A percentile compares a stretch with the other conserved stretches of the same genome.
Evolutionary conservation across 352 stramenopile species (phyloP).

Genomic region (Peronosclerospora sorghi): DNA sequence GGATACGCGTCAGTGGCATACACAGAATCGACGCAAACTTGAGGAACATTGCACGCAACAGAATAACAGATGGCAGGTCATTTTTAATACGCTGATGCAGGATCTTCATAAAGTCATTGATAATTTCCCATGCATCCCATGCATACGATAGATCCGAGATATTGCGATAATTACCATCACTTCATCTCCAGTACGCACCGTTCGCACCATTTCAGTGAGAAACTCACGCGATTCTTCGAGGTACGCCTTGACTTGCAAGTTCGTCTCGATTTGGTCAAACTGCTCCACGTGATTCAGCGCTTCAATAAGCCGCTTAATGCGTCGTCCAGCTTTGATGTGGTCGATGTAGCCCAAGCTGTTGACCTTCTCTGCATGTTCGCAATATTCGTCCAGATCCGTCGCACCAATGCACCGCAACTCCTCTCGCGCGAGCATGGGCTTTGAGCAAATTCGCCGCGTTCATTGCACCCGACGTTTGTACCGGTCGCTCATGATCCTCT

Average conservation of each 20-base stretch:
- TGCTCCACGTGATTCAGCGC: constrained; percentile 91
- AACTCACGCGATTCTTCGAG: constrained; percentile 87
- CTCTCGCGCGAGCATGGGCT: no score
- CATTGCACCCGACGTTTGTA: constrained; percentile 89
- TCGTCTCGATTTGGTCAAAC: constrained; percentile 94
- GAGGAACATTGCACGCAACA: constrained; percentile 89
- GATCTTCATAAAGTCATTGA: constrained; percentile 91
- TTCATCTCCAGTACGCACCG: constrained; percentile 86
- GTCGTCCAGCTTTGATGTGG: constrained; percentile 88
- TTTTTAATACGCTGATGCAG: constrained; percentile 89
- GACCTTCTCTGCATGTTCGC: constrained; percentile 87
- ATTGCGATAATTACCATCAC: constrained; percentile 89
- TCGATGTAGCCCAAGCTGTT: constrained; percentile 85
- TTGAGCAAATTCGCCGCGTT: constrained; percentile 92
- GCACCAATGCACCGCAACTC: no score
- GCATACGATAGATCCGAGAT: constrained; percentile 92
- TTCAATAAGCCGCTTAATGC: constrained; percentile 90
- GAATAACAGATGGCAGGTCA: constrained; percentile 87
- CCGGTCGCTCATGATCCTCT: no score
- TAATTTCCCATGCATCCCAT: constrained; percentile 91
- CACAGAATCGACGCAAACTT: constrained; percentile 93
- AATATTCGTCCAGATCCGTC: no score
- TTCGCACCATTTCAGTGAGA: constrained; percentile 92
- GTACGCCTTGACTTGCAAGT: constrained; percentile 92
- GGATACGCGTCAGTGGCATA: constrained; percentile 87